Evolutionary conservation across 306 rosid species (phyloP), one percentile per base, ranked within the genome.

Genomic region (Fagus crenata): DNA sequence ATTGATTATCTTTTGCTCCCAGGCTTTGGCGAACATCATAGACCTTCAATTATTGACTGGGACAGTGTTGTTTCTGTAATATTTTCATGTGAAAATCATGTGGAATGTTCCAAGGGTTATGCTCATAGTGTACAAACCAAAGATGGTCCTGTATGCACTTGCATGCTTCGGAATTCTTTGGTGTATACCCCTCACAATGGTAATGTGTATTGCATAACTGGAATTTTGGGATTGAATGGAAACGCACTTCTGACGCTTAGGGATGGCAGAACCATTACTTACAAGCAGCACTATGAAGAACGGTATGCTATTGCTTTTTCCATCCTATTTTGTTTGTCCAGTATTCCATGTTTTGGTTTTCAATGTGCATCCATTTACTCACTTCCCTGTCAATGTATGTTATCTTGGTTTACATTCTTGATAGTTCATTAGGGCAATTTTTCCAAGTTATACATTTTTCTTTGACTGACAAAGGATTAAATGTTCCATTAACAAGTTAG

Each of bases 1-100:
- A 74, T 87, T 49, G 96, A 94, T 79, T 92, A 84, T 84, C 97
- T 92, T 79, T 77, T 94, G 83, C 92, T 94, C 55, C 98, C 98
- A 2, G 80, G 88, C 72, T 71, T 69, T 36, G 69, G 51, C 6
- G 31, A 18, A 22, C 64, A 73, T 58, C 67, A 46, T 59, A 69
- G 64, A 65, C 72, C 76, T 37, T 2, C 0, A 22, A 8, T 71
- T 37, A 76, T 94, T 55, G 91, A 92, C 77, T 94, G 96, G 98
- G n/a, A 42, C 3, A 69, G 83, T 28, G 84, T 92, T 43, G 53
- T 54, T 49, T 92, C 97, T 7, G 75, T 74, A 7, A 65, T 67
- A 37, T 86, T 77, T 78, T 77, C 93, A 39, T 53, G 69, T 31
- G 15, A 4, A n/a, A 56, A 78, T 49, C 91, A 83, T 71, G 56